Evolutionary conservation across 2,329 filamentous ascomycete species (phyloP), one percentile per base, ranked within the genome.

Genomic region (Arthrobotrys conoides): DNA sequence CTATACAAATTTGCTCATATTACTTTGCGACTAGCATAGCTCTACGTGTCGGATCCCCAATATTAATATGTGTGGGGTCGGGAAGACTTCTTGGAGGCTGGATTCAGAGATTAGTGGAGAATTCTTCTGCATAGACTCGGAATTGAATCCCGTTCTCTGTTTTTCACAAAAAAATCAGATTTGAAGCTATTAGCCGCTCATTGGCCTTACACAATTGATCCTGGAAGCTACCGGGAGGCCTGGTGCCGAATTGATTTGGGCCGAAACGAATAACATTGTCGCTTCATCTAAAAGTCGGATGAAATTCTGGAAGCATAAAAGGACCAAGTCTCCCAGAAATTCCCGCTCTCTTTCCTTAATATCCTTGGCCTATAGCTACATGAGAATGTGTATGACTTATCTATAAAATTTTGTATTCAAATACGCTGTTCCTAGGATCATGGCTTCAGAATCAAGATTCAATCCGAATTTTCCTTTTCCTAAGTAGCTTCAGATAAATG

Each of bases 121-220:
- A 46, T 46, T n/a, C 4, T 33, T 14, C 10, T 46, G 48, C 14
- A 44, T 48, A 46, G 38, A 36, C 20, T 68, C 73, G 73, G 73
- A 53, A 77, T 71, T 24, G 44, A 64, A 48, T 20, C 68, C 73
- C 73, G 72, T 44, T 46, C 16, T 44, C 44, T 22, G 1, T 18
- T 24, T 14, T 22, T 41, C 41, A 41, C 6, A 59, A 33, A 49
- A 33, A 6, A 14, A 10, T n/a, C 33, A 36, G 20, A 59, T 1
- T 12, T 24, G 8, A 53, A 53, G 1, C 24, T n/a, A 33, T 14
- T 3, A 30, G 9, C 14, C 20, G 20, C 14, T 16, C 18, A 55
- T 20, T 44, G 20, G 1, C 8, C 33, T 30, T n/a, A 55, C 24
- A 18, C 14, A 18, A 10, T 5, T 33, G 5, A 55, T 9, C 68